Evolutionary conservation across 2,329 filamentous ascomycete genomes (phyloP).

Genomic region (Calonectria montana): DNA sequence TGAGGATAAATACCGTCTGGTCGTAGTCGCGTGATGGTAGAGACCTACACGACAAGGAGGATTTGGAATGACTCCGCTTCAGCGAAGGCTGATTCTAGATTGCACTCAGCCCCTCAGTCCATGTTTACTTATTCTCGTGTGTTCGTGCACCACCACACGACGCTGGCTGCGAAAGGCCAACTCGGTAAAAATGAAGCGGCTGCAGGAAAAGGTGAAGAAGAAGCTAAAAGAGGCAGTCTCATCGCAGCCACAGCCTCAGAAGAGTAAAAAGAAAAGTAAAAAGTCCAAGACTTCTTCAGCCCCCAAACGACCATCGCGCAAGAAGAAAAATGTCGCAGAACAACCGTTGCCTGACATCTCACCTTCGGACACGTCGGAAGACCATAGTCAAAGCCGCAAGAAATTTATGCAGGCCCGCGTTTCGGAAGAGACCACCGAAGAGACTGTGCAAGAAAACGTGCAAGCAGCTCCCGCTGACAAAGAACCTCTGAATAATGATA

Average conservation of each 20-base stretch:
- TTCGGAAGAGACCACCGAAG: background rate
- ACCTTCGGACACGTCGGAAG: background rate
- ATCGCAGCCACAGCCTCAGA: background rate
- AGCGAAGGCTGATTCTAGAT: background rate
- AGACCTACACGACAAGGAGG: background rate
- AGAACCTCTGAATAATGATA: background rate
- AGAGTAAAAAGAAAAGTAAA: background rate
- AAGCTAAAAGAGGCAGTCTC: background rate
- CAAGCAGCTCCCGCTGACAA: background rate
- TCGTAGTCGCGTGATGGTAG: background rate
- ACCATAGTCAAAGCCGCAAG: background rate
- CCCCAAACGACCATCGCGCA: background rate
- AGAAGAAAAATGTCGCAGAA: background rate
- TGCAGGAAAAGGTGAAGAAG: background rate
- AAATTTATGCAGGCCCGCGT: background rate
- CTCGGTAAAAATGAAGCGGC: background rate
- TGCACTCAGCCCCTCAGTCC: background rate
- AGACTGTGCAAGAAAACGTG: too few relatives aligned
- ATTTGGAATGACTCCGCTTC: background rate
- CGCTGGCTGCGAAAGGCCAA: background rate
- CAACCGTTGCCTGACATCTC: background rate
- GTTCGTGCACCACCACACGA: background rate
- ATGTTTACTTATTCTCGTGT: background rate
- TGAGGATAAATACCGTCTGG: background rate
- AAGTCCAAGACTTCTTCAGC: background rate